Evolutionary conservation across 352 stramenopile genomes (phyloP).

Genomic region (Peronospora destructor): DNA sequence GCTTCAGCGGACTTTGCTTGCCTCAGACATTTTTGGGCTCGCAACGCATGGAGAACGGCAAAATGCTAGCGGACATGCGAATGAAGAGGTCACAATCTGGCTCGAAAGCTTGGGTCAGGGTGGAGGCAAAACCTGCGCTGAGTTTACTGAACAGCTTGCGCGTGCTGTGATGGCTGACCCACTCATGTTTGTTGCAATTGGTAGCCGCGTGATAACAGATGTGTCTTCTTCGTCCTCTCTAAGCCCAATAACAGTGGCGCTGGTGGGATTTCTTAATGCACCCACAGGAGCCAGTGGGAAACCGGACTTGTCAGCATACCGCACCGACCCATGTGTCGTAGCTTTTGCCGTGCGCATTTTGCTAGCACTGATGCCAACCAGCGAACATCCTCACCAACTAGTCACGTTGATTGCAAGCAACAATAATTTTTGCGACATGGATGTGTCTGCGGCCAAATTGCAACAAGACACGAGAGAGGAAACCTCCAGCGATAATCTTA

Average conservation of each 20-base stretch:
- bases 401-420: constrained; percentile 35
- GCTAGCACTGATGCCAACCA: constrained; percentile 30
- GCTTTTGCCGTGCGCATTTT: constrained; percentile 41
- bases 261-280: constrained; percentile 44
- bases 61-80: constrained; percentile 16
- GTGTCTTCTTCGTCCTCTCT: constrained; percentile 13
- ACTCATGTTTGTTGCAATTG: constrained; percentile 38
- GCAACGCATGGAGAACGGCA: constrained; percentile 8
- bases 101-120: constrained; percentile 46
- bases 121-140: constrained; percentile 27
- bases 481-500: constrained; percentile 3
- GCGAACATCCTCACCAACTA: constrained; percentile 31
- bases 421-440: constrained; percentile 8
- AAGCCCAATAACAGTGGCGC: constrained; percentile 43
- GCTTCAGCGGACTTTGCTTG: constrained; percentile 45
- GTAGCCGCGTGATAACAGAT: constrained; percentile 14
- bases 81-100: constrained; percentile 60
- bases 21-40: constrained; percentile 52
- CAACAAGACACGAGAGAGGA: constrained; percentile 6
- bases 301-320: constrained; percentile 15
- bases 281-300: constrained; percentile 1
- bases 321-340: constrained; percentile 23
- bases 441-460: constrained; percentile 1
- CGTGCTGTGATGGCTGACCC: constrained; percentile 41
- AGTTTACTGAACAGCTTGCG: constrained; percentile 42